phyloP scores from a whole-genome alignment of 306 rosid genomes.

The Ormosia semicastrata region DNA sequence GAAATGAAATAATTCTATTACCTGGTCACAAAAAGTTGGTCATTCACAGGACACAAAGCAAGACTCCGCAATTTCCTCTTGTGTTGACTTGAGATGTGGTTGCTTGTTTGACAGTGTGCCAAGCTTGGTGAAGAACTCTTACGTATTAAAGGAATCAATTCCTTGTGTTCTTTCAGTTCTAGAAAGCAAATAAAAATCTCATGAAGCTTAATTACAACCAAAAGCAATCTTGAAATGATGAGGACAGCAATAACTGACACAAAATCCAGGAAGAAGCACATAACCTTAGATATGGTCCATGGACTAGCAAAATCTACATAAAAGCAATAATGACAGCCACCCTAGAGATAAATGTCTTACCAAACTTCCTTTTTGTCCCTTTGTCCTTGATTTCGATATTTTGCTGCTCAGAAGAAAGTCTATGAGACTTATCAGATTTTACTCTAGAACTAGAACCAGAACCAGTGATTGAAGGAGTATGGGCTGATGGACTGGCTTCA shows the following conservation, averaged over 20 bases:
- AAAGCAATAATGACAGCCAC: neutral
- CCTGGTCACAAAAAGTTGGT: conserved; percentile 89
- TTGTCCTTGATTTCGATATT: conserved; percentile 48
- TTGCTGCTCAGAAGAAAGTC: conserved; percentile 44
- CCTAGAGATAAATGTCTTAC: conserved; percentile 42
- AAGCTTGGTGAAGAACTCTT: conserved; percentile 47
- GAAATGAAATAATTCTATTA: conserved; percentile 30
- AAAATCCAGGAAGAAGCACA: conserved; percentile 13
- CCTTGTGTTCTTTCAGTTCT: conserved; percentile 84
- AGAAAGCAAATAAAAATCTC: conserved; percentile 31
- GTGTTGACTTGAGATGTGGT: conserved; percentile 82
- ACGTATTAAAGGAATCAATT: conserved; percentile 66
- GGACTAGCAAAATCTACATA: conserved; percentile 9
- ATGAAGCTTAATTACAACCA: conserved; percentile 21
- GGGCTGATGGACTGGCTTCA: conserved; percentile 38
- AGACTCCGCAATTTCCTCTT: conserved; percentile 89
- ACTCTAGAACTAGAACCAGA: conserved; percentile 19
- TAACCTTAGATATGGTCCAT: neutral
- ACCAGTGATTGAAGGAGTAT: conserved; percentile 36
- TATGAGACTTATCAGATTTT: conserved; percentile 46
- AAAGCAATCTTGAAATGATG: neutral
- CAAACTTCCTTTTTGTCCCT: conserved; percentile 76
- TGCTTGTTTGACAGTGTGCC: conserved; percentile 56
- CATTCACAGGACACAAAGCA: conserved; percentile 76
- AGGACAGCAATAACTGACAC: neutral